Conservation (phyloP, 2,329 filamentous ascomycete genomes). For the Diplodia corticola region DNA sequence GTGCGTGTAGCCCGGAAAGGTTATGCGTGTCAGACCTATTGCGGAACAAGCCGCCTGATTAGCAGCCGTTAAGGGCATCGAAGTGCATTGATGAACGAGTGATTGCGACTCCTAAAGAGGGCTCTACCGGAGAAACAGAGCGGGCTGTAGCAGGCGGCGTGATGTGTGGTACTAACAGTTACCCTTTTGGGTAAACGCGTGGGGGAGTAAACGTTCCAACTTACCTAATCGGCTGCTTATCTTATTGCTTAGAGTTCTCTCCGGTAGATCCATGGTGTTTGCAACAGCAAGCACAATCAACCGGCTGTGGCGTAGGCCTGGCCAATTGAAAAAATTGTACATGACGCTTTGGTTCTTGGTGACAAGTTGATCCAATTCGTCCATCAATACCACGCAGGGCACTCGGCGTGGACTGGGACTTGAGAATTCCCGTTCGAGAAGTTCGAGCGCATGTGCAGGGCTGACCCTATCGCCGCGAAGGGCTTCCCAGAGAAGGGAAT, state of each 20-base stretch:
- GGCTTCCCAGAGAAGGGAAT: slow-evolving; percentile 93
- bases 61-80: neutral
- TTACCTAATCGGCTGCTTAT: slow-evolving; percentile 75
- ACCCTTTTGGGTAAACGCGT: slow-evolving; percentile 1
- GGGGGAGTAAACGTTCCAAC: slow-evolving; percentile 31
- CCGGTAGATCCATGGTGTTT: slow-evolving; percentile 98
- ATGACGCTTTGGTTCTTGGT: slow-evolving; percentile 99
- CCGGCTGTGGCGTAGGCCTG: slow-evolving; percentile 82
- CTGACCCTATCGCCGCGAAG: slow-evolving; percentile 90
- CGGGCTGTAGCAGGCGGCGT: neutral
- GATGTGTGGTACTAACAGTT: neutral
- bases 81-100: neutral
- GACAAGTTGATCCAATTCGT: slow-evolving; percentile 95
- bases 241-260: slow-evolving; percentile 95
- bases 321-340: slow-evolving; percentile 99
- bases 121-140: neutral
- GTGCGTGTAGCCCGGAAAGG: slow-evolving; percentile 95
- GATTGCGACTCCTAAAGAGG: neutral
- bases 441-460: slow-evolving; percentile 84
- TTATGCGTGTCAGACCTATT: slow-evolving; percentile 80
- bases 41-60: neutral
- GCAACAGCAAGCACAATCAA: slow-evolving; percentile 96
- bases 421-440: slow-evolving; percentile 89
- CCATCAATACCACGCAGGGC: slow-evolving; percentile 96
- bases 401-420: slow-evolving; percentile 87